Evolutionary conservation across 2,329 filamentous ascomycete species (phyloP).

Genomic region (Aureobasidium lini): DNA sequence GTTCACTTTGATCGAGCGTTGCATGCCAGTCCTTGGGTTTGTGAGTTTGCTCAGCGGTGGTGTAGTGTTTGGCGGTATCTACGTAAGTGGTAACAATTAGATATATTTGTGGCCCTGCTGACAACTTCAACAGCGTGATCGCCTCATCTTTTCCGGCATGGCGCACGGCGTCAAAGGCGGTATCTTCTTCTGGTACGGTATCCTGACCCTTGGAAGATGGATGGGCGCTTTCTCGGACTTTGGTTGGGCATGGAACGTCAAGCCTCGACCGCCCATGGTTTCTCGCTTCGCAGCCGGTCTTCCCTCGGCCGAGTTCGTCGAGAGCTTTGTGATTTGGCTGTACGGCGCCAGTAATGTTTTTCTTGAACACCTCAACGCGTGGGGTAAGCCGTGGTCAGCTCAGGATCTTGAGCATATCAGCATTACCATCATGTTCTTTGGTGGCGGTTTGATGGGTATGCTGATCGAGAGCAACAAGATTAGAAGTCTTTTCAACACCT

Average conservation of each 20-base stretch:
- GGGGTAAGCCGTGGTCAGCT: constrained; percentile 61
- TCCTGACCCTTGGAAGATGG: constrained; percentile 79
- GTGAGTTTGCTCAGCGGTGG: constrained; percentile 63
- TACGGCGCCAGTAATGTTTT: constrained; percentile 86
- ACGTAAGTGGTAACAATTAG: constrained; percentile 48
- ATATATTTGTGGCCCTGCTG: constrained; percentile 11
- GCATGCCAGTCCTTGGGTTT: constrained; percentile 69
- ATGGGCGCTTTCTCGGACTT: constrained; percentile 78
- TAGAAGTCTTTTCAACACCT: constrained; percentile 50
- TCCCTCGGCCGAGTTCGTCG: constrained; percentile 75
- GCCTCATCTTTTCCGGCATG: constrained; percentile 67
- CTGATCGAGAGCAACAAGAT: constrained; percentile 39
- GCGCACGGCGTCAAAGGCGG: constrained; percentile 89
- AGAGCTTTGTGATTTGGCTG: constrained; percentile 77
- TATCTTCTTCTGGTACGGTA: constrained; percentile 84
- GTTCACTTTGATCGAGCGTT: constrained; percentile 63
- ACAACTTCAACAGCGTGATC: constrained; percentile 48
- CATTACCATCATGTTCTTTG: constrained; percentile 84
- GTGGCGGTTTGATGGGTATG: constrained; percentile 60
- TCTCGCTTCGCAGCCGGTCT: constrained; percentile 52
- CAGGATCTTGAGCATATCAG: constrained; percentile 82
- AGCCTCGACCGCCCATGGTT: constrained; percentile 51
- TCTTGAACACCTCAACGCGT: constrained; percentile 71
- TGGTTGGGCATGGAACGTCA: constrained; percentile 89
- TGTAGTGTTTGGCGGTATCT: constrained; percentile 70